Conservation (phyloP, 352 stramenopile species). For the Phytophthora pseudosyringae region DNA sequence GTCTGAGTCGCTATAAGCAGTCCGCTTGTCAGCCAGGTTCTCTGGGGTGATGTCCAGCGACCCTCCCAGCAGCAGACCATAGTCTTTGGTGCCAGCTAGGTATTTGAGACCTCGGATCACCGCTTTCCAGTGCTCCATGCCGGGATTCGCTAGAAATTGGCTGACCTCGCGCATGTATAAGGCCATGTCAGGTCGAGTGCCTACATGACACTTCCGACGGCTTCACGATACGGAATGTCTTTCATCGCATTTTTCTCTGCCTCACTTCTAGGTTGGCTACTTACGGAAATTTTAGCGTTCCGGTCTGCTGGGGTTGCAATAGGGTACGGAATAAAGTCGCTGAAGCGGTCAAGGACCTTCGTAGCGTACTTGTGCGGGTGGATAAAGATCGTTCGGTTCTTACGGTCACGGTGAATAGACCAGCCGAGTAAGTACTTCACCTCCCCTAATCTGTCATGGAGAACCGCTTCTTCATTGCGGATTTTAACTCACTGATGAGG, state of each 20-base stretch:
- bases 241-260: constrained; percentile 4
- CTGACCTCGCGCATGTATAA: neutral
- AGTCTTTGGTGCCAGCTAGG: too few species aligned
- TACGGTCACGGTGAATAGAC: too few species aligned
- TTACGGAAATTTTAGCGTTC: neutral
- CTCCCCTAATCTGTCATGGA: constrained; percentile 2
- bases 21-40: too few species aligned
- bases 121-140: neutral
- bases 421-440: too few species aligned
- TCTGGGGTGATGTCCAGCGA: too few species aligned
- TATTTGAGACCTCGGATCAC: neutral
- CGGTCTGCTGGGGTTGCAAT: neutral
- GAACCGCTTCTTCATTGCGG: constrained; percentile 7
- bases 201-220: neutral
- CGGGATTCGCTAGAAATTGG: constrained; percentile 1
- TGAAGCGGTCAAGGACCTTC: too few species aligned
- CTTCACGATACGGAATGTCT: neutral
- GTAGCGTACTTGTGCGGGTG: too few species aligned
- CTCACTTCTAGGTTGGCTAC: neutral
- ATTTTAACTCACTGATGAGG: constrained; percentile 4
- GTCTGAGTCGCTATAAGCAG: too few species aligned
- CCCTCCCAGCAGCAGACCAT: too few species aligned
- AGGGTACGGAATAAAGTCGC: too few species aligned
- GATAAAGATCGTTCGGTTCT: too few species aligned
- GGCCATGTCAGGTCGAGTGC: neutral